Evolutionary conservation across 306 rosid species (phyloP), one percentile per base, ranked within the genome.

Genomic region (Castanospermum australe): DNA sequence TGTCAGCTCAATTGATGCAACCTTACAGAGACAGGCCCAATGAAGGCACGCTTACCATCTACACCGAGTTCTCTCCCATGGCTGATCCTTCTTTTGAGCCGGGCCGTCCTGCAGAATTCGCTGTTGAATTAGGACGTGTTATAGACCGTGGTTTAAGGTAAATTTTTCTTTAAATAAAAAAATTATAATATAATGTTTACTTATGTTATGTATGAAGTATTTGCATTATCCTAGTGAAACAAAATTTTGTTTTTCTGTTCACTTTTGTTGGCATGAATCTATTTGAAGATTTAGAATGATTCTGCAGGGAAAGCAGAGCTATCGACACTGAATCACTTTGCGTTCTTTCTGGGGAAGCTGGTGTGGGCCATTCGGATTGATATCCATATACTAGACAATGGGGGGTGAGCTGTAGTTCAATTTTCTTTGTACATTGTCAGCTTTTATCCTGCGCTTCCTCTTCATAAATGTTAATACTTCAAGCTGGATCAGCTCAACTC

Each of bases 11-110:
- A 57, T 67, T 90, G n/a, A 69, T 79, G 59, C 88, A 86, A 54
- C 94, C 94, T 8, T 90, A 90, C 44, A 79, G 82, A n/a, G 94
- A 90, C 68, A 87, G 92, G 67, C 86, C 92, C 51, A 88, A 88
- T 51, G 94, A 90, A 61, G 94, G 94, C 59, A 44, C 88, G 0
- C 92, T 90, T 52, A 81, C 92, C 12, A 79, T 90, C 50, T 90
- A 36, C 86, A 86, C 92, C 6, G 92, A 90, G 81, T 90, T 90
- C 70, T 88, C 94, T 47, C 90, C 90, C 10, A 90, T 88, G 92
- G 94, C 92, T 20, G 94, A 90, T 61, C 92, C 92, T 57, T 88
- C 90, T 8, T 90, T 82, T 57, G 92, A 90, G 83, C 84, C 90
- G 0, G 94, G 92, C 32, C 90, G 90, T 57, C 92, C 94, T 1